Base-by-base conservation (phyloP, 495 filamentous ascomycete genomes). In the Cladorrhinum samala region DNA sequence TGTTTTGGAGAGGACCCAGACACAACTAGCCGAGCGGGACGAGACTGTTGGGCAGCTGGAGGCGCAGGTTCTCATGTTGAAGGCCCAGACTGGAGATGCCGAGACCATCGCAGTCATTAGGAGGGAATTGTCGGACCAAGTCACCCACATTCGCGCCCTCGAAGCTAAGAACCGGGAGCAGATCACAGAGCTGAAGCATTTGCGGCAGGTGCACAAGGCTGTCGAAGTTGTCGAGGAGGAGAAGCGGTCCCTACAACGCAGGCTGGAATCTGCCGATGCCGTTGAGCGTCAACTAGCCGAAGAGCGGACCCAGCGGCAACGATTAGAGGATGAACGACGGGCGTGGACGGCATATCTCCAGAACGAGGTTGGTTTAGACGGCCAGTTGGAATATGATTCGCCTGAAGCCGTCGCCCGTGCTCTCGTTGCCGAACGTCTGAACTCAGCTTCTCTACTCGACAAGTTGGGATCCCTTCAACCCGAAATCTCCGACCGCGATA, bases 161-260 rank as follows among this genome's bases (percentile, higher is more conserved):
- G 94, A 97, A 67, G 74, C 80, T 0, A 79, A 80, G 37, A 95
- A 87, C 58, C 75, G 91, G 25, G 87, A 94, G 46, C 91, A 95
- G 60, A 66, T 72, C n/a, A 67, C 77, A 7, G 92, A 99, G 61
- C 68, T 97, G 4, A 88, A 86, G 47, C 83, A 88, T 53, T 76
- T 92, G 38, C 82, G 89, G 14, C 85, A 89, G 62, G 64, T 84
- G 17, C 83, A 88, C 60, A 91, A 88, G 66, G 88, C 85, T 33
- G 83, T 96, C 3, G 90, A 96, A 56, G 79, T 97, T n/a, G 84
- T 96, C 0, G 91, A 97, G 60, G 93, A 99, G 63, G 89, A 99
- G 72, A 97, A 97, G 73, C 78, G 86, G 55, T 80, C 82, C 0
- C 72, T 99, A 48, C 85, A 96, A 64, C 81, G 81, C 46, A 87